phyloP scores from a whole-genome alignment of 306 rosid genomes.

The Sechiopsis laciniata region DNA sequence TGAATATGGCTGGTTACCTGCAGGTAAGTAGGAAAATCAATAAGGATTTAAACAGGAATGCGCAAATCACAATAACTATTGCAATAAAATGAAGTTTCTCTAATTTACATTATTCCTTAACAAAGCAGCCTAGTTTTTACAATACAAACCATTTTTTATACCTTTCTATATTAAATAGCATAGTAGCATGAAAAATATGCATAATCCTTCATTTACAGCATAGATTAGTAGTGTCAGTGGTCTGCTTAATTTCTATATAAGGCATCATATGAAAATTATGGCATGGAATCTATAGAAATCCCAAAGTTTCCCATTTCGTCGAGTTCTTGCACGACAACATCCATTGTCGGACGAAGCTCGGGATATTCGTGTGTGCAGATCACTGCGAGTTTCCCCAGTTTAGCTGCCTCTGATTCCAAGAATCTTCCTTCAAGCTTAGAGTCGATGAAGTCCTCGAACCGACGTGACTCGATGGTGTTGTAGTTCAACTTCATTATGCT shows the following conservation, averaged over 20 bases:
- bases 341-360: constrained; percentile 58
- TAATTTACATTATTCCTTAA: constrained; percentile 16
- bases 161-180: not conserved
- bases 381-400: constrained; percentile 51
- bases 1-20: not conserved
- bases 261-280: constrained; percentile 20
- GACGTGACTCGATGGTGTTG: constrained; percentile 15
- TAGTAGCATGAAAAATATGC: constrained; percentile 13
- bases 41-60: not conserved
- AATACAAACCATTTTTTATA: constrained; percentile 7
- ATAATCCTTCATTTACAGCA: constrained; percentile 20
- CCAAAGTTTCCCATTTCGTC: not conserved
- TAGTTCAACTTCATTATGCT: constrained; percentile 34
- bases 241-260: constrained; percentile 16
- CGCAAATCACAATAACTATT: not conserved
- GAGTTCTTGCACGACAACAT: constrained; percentile 42
- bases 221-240: constrained; percentile 22
- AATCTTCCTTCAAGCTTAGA: constrained; percentile 57
- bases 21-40: not conserved
- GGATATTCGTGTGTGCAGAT: constrained; percentile 64
- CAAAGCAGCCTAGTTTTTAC: not conserved
- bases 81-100: not conserved
- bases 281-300: constrained; percentile 15
- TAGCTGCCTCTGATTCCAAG: constrained; percentile 53
- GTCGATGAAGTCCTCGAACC: constrained; percentile 49